Base-by-base conservation (phyloP, 345 rosid genomes). In the Salix koriyanagi region DNA sequence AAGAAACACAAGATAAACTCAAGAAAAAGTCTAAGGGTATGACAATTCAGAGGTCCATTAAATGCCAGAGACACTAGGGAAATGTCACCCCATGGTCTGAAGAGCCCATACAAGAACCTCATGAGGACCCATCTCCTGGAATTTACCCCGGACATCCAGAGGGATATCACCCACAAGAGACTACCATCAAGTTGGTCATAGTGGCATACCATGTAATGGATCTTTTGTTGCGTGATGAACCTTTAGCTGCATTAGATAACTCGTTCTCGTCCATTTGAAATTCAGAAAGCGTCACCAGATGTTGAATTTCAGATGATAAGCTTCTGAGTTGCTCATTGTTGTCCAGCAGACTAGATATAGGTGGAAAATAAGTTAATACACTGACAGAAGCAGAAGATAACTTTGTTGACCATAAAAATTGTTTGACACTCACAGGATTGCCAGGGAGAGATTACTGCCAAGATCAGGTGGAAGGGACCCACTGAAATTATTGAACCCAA, bases 401-500 rank as follows among this genome's bases (percentile, higher is more conserved):
- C 58, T 52, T 1, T 56, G 70, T 66, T 28, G n/a, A 58, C 6
- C 25, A 75, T 15, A 19, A 32, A 21, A 42, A n/a, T 34, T 54
- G 54, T 19, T 60, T 16, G 74, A 69, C 81, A 84, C 90, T 78
- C 71, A 90, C 92, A 89, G 88, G 75, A 78, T 85, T 25, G 83
- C 78, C 60, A 91, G 71, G 34, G 86, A 80, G 48, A 84, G 65
- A 72, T 79, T 84, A 71, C 78, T 81, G 77, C 60, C 71, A 78
- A 87, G 77, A 48, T 84, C 80, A 48, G 85, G 81, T 60, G 92
- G 87, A 77, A 90, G 85, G 2, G 85, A 72, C 42, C 89, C 92
- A 61, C 85, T 88, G 68, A 95, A 91, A 85, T 93, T 90, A 84
- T 95, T 95, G 65, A 75, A 84, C 84, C 91, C 90, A 79, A 95